Evolutionary conservation across 257 asterid genomes (phyloP).

Genomic region (Fraxinus quadrangulata): DNA sequence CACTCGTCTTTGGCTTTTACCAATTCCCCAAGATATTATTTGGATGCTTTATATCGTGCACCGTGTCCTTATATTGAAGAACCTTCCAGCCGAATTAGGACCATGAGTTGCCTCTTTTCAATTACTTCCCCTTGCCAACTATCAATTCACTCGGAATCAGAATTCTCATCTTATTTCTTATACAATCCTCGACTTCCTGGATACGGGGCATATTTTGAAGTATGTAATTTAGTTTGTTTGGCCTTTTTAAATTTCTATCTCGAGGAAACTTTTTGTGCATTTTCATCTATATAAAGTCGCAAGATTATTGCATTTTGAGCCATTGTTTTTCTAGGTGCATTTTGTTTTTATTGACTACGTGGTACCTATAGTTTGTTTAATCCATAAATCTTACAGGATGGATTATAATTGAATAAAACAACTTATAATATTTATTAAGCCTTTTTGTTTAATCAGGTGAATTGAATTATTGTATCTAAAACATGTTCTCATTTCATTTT

Average conservation of each 20-base stretch:
- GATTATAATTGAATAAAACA: no score
- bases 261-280: neutral
- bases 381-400: neutral
- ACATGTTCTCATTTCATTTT: no score
- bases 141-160: neutral
- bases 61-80: neutral
- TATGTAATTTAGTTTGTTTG: no score
- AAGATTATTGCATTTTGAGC: neutral
- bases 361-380: neutral
- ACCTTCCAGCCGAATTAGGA: slow-evolving; percentile 1
- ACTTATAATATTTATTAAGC: no score
- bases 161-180: neutral
- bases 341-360: neutral
- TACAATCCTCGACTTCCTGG: neutral
- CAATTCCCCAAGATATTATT: neutral
- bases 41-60: neutral
- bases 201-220: neutral
- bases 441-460: no score
- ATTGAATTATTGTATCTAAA: no score
- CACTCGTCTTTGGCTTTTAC: neutral
- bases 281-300: neutral
- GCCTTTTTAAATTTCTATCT: neutral
- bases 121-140: neutral
- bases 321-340: neutral
- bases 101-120: neutral